Evolutionary conservation across 345 rosid species (phyloP).

Genomic region (Ceriops zippeliana): DNA sequence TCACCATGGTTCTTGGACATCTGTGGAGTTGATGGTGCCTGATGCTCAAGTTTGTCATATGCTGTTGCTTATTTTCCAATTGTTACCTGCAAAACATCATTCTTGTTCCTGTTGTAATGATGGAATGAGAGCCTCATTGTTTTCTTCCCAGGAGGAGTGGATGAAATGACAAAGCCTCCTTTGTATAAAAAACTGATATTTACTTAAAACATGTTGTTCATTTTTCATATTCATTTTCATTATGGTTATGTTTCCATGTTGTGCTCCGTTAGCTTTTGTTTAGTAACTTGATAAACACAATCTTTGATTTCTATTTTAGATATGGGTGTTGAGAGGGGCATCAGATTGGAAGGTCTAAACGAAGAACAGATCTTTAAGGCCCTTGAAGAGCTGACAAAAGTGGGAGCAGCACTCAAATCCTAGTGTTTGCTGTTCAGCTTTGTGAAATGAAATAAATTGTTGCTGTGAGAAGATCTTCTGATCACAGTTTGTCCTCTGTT

Average conservation of each 20-base stretch:
- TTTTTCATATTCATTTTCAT: neutral
- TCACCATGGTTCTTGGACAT: no score
- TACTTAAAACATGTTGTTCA: no score
- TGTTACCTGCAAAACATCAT: no score
- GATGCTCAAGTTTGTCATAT: no score
- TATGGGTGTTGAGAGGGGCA: constrained; percentile 66
- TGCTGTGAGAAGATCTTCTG: neutral
- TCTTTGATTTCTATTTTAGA: constrained; percentile 31
- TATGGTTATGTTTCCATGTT: neutral
- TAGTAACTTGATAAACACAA: neutral
- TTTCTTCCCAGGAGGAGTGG: neutral
- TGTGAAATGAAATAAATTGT: constrained; percentile 27
- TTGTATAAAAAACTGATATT: neutral
- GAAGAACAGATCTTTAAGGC: constrained; percentile 59
- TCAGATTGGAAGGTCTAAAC: constrained; percentile 54
- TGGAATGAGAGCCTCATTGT: no score
- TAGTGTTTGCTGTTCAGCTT: constrained; percentile 28
- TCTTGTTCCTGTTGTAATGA: no score
- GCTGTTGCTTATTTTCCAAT: no score
- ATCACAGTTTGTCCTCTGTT: neutral
- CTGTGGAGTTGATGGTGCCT: no score
- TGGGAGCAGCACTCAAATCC: constrained; percentile 43
- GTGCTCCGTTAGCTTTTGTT: neutral
- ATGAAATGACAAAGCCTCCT: neutral
- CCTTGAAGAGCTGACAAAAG: constrained; percentile 57